Percentiles rank a stretch among this genome's conserved stretches.
Evolutionary conservation across 768 basidiomycete species (phyloP).

Genomic region (Pisolithus tinctorius): DNA sequence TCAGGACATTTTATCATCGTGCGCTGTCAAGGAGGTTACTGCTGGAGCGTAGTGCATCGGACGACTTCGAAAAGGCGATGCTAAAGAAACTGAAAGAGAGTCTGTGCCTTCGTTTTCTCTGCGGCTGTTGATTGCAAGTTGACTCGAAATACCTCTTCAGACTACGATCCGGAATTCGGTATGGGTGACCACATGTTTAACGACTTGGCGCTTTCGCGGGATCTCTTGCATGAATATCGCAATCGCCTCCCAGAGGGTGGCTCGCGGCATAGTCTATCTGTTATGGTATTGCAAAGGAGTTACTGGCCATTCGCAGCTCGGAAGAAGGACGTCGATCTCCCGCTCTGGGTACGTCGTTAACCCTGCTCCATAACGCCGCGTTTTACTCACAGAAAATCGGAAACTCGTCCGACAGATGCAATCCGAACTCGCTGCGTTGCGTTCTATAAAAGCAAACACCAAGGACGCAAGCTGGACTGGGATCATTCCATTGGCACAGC

Average conservation of each 20-base stretch:
- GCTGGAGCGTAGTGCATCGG: conserved; percentile 76
- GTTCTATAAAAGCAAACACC: conserved; percentile 78
- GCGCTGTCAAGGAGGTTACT: conserved; percentile 82
- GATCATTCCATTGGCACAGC: conserved; percentile 83
- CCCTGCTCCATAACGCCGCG: not conserved
- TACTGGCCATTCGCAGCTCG: conserved; percentile 77
- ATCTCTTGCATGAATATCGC: conserved; percentile 64
- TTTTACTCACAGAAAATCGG: conserved; percentile 4
- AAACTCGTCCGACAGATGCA: conserved; percentile 52
- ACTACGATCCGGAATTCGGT: conserved; percentile 92
- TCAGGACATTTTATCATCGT: conserved; percentile 87
- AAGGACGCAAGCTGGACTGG: conserved; percentile 74
- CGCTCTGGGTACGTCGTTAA: conserved; percentile 37
- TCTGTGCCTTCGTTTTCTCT: conserved; percentile 30
- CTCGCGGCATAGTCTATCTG: conserved; percentile 47
- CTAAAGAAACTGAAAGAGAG: conserved; percentile 80
- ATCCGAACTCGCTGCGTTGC: conserved; percentile 45
- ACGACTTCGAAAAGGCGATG: conserved; percentile 81
- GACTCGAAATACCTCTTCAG: conserved; percentile 32
- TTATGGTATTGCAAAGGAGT: conserved; percentile 81
- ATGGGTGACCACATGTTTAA: conserved; percentile 96
- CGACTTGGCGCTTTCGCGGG: conserved; percentile 72
- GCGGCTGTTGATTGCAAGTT: conserved; percentile 11
- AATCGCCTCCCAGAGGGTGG: conserved; percentile 33
- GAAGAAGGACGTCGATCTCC: conserved; percentile 45